phyloP scores from a whole-genome alignment of 2,329 filamentous ascomycete species.

The Pseudopithomyces maydicus region DNA sequence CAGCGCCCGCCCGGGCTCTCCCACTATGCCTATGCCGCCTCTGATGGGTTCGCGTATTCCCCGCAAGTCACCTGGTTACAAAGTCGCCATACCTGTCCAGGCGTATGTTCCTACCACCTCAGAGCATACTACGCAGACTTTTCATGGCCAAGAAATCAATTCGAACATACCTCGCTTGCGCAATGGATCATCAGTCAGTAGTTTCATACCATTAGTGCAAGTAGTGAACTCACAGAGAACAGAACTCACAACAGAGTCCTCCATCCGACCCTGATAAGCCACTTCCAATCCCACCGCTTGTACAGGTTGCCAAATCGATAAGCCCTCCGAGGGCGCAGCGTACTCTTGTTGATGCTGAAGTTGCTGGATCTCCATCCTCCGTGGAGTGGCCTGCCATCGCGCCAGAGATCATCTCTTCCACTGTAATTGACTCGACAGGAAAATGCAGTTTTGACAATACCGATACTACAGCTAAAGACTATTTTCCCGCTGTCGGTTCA shows the following conservation, averaged over 20 bases:
- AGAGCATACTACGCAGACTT: conserved; percentile 8
- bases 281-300: conserved; percentile 46
- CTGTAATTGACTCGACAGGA: not conserved
- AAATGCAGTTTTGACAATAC: not conserved
- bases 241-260: conserved; percentile 4
- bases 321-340: conserved; percentile 45
- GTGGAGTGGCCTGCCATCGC: conserved; percentile 34
- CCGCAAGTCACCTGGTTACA: conserved; percentile 24
- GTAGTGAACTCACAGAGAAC: conserved; percentile 10
- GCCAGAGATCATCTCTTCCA: conserved; percentile 26
- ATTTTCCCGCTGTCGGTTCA: not conserved
- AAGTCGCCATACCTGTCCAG: not conserved
- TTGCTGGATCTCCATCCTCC: conserved; percentile 30
- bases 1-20: conserved; percentile 2
- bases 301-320: conserved; percentile 31
- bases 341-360: conserved; percentile 47
- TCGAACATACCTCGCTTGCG: not conserved
- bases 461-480: not conserved
- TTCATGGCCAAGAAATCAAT: not conserved
- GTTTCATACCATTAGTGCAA: too few species aligned
- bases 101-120: not conserved
- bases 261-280: conserved; percentile 36
- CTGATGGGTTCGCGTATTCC: conserved; percentile 33
- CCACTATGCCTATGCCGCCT: conserved; percentile 1
- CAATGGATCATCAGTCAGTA: conserved; percentile 5